These are phyloP conservation scores for Atkinsonella hypoxylon DNA, from an alignment of 2,329 filamentous ascomycete species.

Conservation along the genomic window DNA sequence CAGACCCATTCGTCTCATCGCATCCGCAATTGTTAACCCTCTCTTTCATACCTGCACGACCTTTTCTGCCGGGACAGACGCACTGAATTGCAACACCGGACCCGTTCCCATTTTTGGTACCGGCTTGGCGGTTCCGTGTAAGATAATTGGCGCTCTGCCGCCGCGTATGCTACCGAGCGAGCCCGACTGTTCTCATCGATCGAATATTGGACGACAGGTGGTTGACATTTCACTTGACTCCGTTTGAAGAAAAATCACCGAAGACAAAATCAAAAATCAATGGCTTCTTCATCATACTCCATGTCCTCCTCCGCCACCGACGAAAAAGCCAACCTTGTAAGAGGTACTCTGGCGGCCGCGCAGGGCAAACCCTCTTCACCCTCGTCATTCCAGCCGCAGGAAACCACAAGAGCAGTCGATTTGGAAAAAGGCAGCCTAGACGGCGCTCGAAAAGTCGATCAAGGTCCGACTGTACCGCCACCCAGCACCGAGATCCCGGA, in stretches of 20 bases:
- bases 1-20: too few species aligned
- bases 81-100: neutral
- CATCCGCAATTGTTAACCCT: too few species aligned
- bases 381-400: neutral
- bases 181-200: too few species aligned
- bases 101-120: neutral
- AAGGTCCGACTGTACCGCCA: neutral
- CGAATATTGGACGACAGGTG: too few species aligned
- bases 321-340: neutral
- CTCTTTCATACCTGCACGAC: too few species aligned
- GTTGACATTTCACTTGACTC: too few species aligned
- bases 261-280: neutral
- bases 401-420: neutral
- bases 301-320: conserved; percentile 7
- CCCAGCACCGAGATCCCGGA: conserved; percentile 43
- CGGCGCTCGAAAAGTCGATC: neutral
- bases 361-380: neutral
- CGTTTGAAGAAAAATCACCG: too few species aligned
- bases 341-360: neutral
- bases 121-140: neutral
- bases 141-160: neutral
- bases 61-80: neutral
- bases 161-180: too few species aligned
- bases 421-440: conserved; percentile 1
- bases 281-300: neutral